These are phyloP conservation scores for Lactarius quietus DNA, from an alignment of 768 basidiomycete species.

Conservation along the genomic window DNA sequence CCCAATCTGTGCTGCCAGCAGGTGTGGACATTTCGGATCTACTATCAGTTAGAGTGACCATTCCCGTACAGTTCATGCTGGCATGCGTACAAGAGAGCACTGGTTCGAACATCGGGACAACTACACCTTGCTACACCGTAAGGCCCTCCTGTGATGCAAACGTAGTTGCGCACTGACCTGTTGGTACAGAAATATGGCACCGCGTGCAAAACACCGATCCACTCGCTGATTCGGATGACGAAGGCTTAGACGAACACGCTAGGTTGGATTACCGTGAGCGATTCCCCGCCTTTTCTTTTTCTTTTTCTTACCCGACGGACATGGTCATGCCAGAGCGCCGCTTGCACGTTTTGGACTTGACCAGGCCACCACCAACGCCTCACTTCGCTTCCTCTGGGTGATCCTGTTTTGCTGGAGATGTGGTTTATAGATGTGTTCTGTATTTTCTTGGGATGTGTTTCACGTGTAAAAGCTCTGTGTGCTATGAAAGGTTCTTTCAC, in stretches of 20 bases:
- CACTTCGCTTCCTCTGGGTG: slow-evolving; percentile 20
- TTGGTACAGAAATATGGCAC: slow-evolving; percentile 66
- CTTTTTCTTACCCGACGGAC: slow-evolving; percentile 7
- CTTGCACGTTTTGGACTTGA: slow-evolving; percentile 24
- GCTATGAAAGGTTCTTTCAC: neutral
- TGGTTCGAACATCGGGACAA: slow-evolving; percentile 22
- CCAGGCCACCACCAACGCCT: slow-evolving; percentile 13
- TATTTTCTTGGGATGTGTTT: slow-evolving; percentile 5
- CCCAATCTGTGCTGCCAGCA: slow-evolving; percentile 14
- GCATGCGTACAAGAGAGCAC: slow-evolving; percentile 14
- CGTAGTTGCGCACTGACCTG: slow-evolving; percentile 16
- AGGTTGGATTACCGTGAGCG: slow-evolving; percentile 63
- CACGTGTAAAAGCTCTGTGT: slow-evolving; percentile 4
- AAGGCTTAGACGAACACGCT: slow-evolving; percentile 58
- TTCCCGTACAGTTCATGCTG: slow-evolving; percentile 19
- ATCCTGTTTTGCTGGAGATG: neutral
- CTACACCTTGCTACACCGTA: slow-evolving; percentile 47
- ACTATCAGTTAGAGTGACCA: slow-evolving; percentile 2
- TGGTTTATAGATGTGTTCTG: neutral
- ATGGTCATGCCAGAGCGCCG: slow-evolving; percentile 20
- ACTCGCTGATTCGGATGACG: slow-evolving; percentile 69
- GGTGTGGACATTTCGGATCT: slow-evolving; percentile 17
- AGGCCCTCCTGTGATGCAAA: slow-evolving; percentile 3
- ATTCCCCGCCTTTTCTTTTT: neutral
- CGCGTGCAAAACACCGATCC: slow-evolving; percentile 59